Evolutionary conservation across 345 rosid genomes (phyloP).

Genomic region (Populus davidiana): DNA sequence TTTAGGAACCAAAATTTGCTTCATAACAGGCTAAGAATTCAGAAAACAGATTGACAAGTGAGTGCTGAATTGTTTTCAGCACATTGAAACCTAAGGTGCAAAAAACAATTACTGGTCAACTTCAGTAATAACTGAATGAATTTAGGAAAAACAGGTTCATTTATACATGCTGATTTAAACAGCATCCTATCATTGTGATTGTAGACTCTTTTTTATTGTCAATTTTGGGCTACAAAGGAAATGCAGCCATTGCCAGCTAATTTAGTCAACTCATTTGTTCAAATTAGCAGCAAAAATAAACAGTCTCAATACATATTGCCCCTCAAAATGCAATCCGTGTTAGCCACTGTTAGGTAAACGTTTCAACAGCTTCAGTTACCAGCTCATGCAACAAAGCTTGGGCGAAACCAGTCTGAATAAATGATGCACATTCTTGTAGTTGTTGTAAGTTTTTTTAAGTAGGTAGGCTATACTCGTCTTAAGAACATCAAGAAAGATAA

Average conservation of each 20-base stretch:
- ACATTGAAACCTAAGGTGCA: background rate
- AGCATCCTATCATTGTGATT: background rate
- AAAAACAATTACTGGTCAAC: background rate
- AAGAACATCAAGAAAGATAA: conserved; percentile 1
- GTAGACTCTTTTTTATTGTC: background rate
- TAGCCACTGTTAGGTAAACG: background rate
- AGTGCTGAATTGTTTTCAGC: background rate
- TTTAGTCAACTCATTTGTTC: background rate
- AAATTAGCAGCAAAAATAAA: background rate
- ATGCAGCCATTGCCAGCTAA: background rate
- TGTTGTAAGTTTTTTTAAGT: background rate
- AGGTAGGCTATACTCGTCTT: background rate
- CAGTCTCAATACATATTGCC: background rate
- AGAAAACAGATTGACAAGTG: background rate
- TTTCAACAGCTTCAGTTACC: background rate
- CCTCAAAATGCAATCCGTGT: background rate
- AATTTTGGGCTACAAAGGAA: background rate
- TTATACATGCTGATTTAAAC: background rate
- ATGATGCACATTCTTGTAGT: background rate
- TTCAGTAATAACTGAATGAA: background rate
- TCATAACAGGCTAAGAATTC: background rate
- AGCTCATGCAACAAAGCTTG: background rate
- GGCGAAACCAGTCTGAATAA: background rate
- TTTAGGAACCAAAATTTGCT: background rate
- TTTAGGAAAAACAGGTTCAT: background rate